Evolutionary conservation across 1,139 yeast species (phyloP), one percentile per base, ranked within the genome.

Genomic region (Pichia sp.): DNA sequence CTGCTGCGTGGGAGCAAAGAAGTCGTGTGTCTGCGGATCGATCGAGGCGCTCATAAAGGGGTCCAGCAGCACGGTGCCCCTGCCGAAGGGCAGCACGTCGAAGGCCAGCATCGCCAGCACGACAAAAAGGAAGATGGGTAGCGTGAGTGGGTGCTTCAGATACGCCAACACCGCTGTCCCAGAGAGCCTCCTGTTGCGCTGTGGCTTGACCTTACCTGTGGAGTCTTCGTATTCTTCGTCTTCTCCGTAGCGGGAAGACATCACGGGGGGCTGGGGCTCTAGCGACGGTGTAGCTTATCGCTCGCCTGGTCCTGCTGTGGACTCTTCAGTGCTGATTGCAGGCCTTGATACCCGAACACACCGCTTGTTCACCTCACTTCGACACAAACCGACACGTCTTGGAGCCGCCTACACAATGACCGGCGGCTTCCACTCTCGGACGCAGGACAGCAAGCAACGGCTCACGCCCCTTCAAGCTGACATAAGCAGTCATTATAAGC

Each of bases 1-100:
- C 26, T 38, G 19, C 11, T 38, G 15, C 11, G 49, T 40, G 8
- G 32, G 34, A 15, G 40, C 40, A 30, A 50, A 54, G 41, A 56
- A 58, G 5, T 62, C 59, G 50, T 66, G 67, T 47, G 61, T 62
- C 6, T 53, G 29, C 8, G 53, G 53, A 38, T 50, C 52, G 10
- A 52, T 56, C 26, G 51, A 32, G 11, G 19, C 8, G 4, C 15
- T 13, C 7, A 45, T 30, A 13, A 45, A 45, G 1, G 38, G 38
- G 23, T 30, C 26, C 26, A 45, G 13, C 36, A 45, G 31, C 15
- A 38, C 38, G 11, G 36, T 4, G 5, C 30, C 38, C 13, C 8
- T 31, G 7, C 40, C 30, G 23, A 16, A 34, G 2, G 42, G 49
- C 10, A n/a, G 16, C 10, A 34, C 7, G 29, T 46, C 41, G 29